Evolutionary conservation across 805 yeast genomes (phyloP).

Genomic region (Wickerhamiella kurtzmanii): DNA sequence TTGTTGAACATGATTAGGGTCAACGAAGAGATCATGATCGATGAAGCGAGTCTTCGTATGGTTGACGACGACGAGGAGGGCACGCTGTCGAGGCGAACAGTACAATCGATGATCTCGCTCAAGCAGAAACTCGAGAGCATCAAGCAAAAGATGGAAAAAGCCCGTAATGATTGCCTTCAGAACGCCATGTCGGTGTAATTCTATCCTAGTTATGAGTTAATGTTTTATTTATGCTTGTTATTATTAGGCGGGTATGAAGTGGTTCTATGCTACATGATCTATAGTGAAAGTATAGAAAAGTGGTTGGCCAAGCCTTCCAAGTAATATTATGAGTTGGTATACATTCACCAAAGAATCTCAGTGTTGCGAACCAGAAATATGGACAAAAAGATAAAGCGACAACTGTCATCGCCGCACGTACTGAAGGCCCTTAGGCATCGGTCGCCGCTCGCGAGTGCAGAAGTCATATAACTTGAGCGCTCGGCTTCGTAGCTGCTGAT

Average conservation of each 20-base stretch:
- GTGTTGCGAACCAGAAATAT: not conserved
- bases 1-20: not conserved
- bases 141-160: not conserved
- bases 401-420: constrained; percentile 1
- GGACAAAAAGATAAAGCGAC: not conserved
- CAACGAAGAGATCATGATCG: not conserved
- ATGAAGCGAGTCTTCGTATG: not conserved
- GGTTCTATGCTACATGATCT: no score
- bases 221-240: not conserved
- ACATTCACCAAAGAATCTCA: not conserved
- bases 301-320: not conserved
- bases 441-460: constrained; percentile 4
- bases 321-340: not conserved
- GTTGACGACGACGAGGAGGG: not conserved
- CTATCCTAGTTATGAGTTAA: not conserved
- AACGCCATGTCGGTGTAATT: not conserved
- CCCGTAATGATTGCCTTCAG: not conserved
- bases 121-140: not conserved
- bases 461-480: constrained; percentile 7
- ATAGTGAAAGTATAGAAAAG: not conserved
- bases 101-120: not conserved
- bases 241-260: not conserved
- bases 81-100: not conserved
- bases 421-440: constrained; percentile 4
- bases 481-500: constrained; percentile 5